Conservation (phyloP, 1,284 basidiomycete genomes). For the Naganishia albida region DNA sequence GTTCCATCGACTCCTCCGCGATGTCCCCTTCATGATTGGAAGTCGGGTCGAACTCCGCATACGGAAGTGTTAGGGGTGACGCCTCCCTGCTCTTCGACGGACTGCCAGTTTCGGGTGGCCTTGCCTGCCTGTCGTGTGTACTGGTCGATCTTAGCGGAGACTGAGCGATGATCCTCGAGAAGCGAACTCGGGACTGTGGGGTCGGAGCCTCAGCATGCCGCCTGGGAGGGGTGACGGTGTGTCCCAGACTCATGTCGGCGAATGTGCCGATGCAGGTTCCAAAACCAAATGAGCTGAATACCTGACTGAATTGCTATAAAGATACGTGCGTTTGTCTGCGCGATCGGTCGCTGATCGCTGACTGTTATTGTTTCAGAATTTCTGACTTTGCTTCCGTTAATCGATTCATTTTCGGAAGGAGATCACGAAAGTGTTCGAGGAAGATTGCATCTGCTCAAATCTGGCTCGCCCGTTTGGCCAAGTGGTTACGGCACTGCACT, state of each 20-base stretch:
- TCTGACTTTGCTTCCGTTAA: no score
- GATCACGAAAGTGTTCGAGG: no score
- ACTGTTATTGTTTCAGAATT: conserved; percentile 1
- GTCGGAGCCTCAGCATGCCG: not conserved
- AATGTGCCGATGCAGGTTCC: no score
- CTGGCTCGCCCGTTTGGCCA: conserved; percentile 9
- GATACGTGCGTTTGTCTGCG: not conserved
- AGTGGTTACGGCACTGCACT: conserved; percentile 22
- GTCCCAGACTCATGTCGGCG: not conserved
- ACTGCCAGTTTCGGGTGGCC: not conserved
- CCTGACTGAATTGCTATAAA: no score
- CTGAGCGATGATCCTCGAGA: not conserved
- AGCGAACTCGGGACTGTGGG: conserved; percentile 9
- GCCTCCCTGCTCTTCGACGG: conserved; percentile 9
- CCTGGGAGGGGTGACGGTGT: not conserved
- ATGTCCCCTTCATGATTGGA: conserved; percentile 4
- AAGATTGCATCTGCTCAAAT: no score
- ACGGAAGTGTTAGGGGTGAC: conserved; percentile 17
- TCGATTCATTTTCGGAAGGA: no score
- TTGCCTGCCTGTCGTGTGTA: not conserved
- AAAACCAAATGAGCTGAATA: not conserved
- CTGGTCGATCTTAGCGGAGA: not conserved
- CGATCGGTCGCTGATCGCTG: not conserved
- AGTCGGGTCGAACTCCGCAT: conserved; percentile 2
- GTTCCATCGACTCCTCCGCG: conserved; percentile 10